A percentile compares a stretch with the other conserved stretches of the same genome.
Conservation (phyloP, 495 filamentous ascomycete species). For the Penicillium samsonianum region DNA sequence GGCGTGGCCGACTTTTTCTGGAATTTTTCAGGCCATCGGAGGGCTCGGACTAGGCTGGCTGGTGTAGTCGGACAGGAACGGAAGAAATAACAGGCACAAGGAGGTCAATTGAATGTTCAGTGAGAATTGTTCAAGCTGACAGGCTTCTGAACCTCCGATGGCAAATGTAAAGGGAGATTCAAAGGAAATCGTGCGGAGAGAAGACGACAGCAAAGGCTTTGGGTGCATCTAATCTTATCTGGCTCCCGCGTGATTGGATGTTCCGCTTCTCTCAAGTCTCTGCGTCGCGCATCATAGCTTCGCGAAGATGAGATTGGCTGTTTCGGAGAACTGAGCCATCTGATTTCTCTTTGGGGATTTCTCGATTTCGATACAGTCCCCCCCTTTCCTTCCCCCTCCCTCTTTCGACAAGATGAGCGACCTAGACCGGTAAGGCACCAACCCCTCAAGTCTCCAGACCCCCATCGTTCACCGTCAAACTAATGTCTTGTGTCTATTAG, state of each 20-base stretch:
- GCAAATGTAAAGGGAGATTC: not conserved
- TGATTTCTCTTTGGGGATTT: conserved; percentile 15
- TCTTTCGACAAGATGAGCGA: conserved; percentile 70
- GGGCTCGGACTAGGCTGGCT: conserved; percentile 6
- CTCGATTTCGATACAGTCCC: conserved; percentile 14
- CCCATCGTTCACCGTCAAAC: not conserved
- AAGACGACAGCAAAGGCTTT: conserved; percentile 23
- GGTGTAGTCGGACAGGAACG: not conserved
- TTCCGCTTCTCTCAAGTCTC: conserved; percentile 12
- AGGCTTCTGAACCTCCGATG: not conserved
- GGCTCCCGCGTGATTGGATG: conserved; percentile 35
- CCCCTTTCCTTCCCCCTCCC: conserved; percentile 8
- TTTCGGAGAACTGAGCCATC: conserved; percentile 17
- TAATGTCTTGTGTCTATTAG: conserved; percentile 48
- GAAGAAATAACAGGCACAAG: conserved; percentile 1
- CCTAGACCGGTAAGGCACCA: conserved; percentile 66
- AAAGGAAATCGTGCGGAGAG: conserved; percentile 4
- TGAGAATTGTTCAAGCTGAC: not conserved
- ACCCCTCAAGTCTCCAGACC: conserved; percentile 1
- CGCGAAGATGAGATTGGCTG: conserved; percentile 27
- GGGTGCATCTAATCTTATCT: conserved; percentile 52
- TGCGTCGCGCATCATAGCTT: conserved; percentile 19
- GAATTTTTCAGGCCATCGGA: conserved; percentile 31
- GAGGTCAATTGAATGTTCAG: conserved; percentile 19
- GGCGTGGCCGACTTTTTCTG: conserved; percentile 18